Base-by-base conservation (phyloP, 345 rosid genomes). In the Arabis hirsuta region DNA sequence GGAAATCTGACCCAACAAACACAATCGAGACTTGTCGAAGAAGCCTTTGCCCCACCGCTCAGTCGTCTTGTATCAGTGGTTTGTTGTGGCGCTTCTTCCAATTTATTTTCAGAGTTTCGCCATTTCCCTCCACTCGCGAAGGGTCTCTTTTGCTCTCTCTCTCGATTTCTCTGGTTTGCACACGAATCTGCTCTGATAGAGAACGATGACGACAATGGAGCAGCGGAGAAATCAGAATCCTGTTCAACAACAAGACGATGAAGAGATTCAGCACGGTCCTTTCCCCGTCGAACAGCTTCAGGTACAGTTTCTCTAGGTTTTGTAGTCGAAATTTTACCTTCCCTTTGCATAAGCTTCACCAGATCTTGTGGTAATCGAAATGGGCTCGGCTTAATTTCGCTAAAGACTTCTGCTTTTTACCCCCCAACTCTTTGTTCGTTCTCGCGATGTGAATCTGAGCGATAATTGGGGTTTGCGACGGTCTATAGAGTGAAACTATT, bases 211-310 rank as follows among this genome's bases (percentile, higher is more conserved):
- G 67, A 73, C 41, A 31, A 67, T 80, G 83, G 83, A 82, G 71
- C 85, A 80, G 68, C 76, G 75, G 8, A 71, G 78, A 60, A 71
- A 71, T 13, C 81, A 73, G 41, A 80, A 48, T 24, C 0, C 58
- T 58, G 78, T 46, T 12, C 81, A 76, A 41, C 81, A 73, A 43
- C 79, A 73, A 71, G 78, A 77, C 67, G 83, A 62, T 8, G 85
- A 71, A 73, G 85, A 82, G 67, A 65, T 16, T 41, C 83, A 77
- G n/a, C 81, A 80, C 65, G 83, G 85, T 12, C 81, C 81, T 57
- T 77, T 80, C 42, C 83, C 83, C 48, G 78, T 82, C 13, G 81
- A 82, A 74, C 83, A 80, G 79, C 83, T 82, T 67, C 85, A 79
- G 83, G 83, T 82, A 57, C 55, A 22, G 2, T 67, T 59, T 56